A percentile compares a stretch with the other conserved stretches of the same genome.
phyloP scores from a whole-genome alignment of 2,329 filamentous ascomycete species.

The Juglanconis sp. region DNA sequence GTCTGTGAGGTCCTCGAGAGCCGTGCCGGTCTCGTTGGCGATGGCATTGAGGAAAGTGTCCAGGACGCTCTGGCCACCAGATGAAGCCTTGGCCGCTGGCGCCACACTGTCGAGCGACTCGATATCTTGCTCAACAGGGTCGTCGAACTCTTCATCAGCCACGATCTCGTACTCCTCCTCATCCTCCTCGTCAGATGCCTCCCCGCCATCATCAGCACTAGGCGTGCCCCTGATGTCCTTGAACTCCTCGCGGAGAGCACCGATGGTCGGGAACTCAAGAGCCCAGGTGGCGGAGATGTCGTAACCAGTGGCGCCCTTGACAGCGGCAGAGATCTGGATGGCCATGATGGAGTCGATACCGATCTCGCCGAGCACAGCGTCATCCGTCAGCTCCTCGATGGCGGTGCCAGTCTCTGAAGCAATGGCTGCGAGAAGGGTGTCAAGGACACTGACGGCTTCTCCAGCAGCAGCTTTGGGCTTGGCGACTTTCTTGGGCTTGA shows the following conservation, averaged over 20 bases:
- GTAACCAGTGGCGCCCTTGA: constrained; percentile 7
- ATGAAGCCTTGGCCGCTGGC: neutral
- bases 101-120: neutral
- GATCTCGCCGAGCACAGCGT: constrained; percentile 24
- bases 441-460: constrained; percentile 1
- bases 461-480: neutral
- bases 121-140: constrained; percentile 9
- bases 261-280: constrained; percentile 6
- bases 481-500: neutral
- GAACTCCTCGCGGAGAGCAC: constrained; percentile 7
- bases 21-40: constrained; percentile 22
- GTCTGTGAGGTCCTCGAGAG: constrained; percentile 20
- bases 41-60: constrained; percentile 19
- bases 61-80: neutral
- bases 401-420: constrained; percentile 19
- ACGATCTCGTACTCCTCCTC: constrained; percentile 6
- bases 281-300: constrained; percentile 10
- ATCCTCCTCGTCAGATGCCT: neutral
- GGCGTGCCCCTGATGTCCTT: constrained; percentile 3
- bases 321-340: constrained; percentile 20
- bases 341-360: constrained; percentile 30
- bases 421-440: constrained; percentile 5
- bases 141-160: constrained; percentile 3
- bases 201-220: neutral
- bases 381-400: constrained; percentile 17